These are phyloP conservation scores for Amanita polypyramis DNA, from an alignment of 768 basidiomycete species.

Conservation along the genomic window DNA sequence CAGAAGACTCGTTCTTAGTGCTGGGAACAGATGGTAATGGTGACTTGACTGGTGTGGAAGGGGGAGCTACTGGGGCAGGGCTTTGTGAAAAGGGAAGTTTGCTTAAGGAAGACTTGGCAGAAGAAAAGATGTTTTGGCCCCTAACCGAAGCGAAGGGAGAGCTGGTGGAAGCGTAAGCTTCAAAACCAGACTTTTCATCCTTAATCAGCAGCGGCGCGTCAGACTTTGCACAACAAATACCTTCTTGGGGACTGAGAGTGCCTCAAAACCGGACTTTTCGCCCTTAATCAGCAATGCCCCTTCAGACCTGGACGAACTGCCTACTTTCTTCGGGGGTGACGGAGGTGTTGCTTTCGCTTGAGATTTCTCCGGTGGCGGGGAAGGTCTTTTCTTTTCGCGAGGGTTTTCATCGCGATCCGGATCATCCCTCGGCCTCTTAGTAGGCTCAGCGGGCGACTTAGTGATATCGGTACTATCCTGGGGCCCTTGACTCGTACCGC, in stretches of 20 bases:
- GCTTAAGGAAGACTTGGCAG: constrained; percentile 24
- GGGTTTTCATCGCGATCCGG: constrained; percentile 54
- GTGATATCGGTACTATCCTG: constrained; percentile 17
- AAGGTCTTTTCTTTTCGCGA: constrained; percentile 44
- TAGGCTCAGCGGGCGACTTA: constrained; percentile 24
- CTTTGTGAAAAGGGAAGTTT: constrained; percentile 18
- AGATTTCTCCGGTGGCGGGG: constrained; percentile 55
- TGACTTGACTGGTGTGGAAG: not conserved
- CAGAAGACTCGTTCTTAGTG: constrained; percentile 6
- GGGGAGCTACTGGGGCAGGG: constrained; percentile 12
- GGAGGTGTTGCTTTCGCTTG: constrained; percentile 22
- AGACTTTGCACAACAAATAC: constrained; percentile 5
- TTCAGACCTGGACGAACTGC: constrained; percentile 15
- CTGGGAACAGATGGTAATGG: not conserved
- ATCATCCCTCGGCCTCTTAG: constrained; percentile 56
- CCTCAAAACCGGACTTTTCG: constrained; percentile 61
- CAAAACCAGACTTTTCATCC: constrained; percentile 51
- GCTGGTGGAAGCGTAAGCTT: constrained; percentile 65
- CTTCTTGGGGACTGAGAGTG: constrained; percentile 22
- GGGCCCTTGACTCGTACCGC: constrained; percentile 54
- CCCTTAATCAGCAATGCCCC: not conserved
- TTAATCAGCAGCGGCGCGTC: not conserved
- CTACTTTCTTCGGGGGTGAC: constrained; percentile 31
- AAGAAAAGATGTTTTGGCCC: constrained; percentile 45
- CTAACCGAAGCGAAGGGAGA: constrained; percentile 71